phyloP scores from a whole-genome alignment of 352 stramenopile species.

The Globisporangium cylindrosporum region DNA sequence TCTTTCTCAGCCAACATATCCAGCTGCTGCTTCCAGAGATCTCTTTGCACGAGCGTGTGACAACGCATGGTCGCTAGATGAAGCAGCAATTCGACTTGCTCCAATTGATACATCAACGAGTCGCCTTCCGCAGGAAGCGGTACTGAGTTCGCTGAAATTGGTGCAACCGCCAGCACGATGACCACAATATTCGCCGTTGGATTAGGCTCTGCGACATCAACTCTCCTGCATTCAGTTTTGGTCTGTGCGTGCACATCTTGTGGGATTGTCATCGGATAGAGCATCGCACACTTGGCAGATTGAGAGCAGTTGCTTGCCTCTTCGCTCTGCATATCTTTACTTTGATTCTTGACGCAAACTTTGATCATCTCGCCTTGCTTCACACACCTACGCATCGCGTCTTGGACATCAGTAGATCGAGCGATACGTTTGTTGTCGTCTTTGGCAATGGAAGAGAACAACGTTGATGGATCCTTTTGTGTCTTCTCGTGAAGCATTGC shows the following conservation, averaged over 20 bases:
- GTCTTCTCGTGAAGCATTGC: not conserved
- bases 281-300: not conserved
- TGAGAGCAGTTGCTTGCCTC: not conserved
- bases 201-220: not conserved
- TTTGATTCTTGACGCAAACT: not conserved
- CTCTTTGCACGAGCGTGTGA: slow-evolving; percentile 1
- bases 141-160: not conserved
- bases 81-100: slow-evolving; percentile 6
- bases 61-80: slow-evolving; percentile 4
- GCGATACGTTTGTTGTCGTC: not conserved
- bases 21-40: slow-evolving; percentile 5
- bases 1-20: slow-evolving; percentile 4
- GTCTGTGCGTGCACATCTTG: not conserved
- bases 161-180: not conserved
- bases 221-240: not conserved
- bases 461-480: not conserved
- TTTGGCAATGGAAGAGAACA: slow-evolving; percentile 9
- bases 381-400: slow-evolving; percentile 2
- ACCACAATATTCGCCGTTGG: not conserved
- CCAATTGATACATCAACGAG: slow-evolving; percentile 7
- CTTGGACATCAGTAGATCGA: slow-evolving; percentile 5
- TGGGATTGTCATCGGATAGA: not conserved
- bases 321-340: not conserved
- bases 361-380: slow-evolving; percentile 2
- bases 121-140: not conserved